Evolutionary conservation across 2,329 filamentous ascomycete species (phyloP), one percentile per base, ranked within the genome.

Genomic region (Sclerotinia trifoliorum): DNA sequence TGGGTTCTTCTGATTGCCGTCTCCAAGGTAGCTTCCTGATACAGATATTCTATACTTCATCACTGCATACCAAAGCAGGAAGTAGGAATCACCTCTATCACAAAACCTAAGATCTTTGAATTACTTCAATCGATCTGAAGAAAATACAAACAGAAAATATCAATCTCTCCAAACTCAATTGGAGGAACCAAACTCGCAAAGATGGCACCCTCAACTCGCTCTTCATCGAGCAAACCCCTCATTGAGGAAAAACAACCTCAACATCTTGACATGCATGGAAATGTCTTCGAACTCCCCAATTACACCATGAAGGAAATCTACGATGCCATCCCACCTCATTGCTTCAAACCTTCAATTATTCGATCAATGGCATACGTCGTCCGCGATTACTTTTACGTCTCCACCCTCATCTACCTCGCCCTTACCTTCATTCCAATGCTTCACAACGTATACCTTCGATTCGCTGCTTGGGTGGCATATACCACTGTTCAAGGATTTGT

Each of bases 401-500:
- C 77, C 39, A 77, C 78, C 61, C 81, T 88, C 77, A 77, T 70
- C 77, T 81, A 74, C 77, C 77, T 72, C 80, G 80, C 77, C 85
- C 77, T 86, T 60, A 83, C 80, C 70, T 86, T 82, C 77, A 87
- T 88, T 75, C 84, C 64, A 60, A 76, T 78, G 63, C 80, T 88
- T 67, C 79, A 81, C 69, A 80, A 82, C 71, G 75, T 78, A 46
- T 75, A 77, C 69, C 77, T 82, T 55, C 84, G 86, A 70, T 77
- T 80, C 69, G 75, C 79, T 17, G 83, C 85, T 68, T 90, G 87
- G 86, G 78, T 80, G 32, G 78, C 80, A 60, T 91, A 91, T 77
- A 86, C 86, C 72, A 89, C 86, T 76, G 75, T 87, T 51, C 87
- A 90, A 78, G 89, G 89, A 65, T 84, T 89, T 55, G 81, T 90